These are phyloP conservation scores for Aspergillus conjunctus DNA, from an alignment of 495 filamentous ascomycete genomes.

Conservation along the genomic window DNA sequence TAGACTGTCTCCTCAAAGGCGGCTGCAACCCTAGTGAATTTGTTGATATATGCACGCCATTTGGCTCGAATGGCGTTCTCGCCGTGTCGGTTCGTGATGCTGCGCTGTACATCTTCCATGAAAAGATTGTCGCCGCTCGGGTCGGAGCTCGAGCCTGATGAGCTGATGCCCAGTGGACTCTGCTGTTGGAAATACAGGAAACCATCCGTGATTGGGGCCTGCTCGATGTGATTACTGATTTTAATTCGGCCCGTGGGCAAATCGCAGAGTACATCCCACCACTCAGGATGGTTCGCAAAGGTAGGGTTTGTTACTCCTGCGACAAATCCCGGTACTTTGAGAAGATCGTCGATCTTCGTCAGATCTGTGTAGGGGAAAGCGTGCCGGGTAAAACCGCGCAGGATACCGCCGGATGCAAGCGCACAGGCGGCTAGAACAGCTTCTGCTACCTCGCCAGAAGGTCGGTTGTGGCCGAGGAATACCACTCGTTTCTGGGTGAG, in stretches of 20 bases:
- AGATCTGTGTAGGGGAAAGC: conserved; percentile 98
- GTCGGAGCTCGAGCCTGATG: conserved; percentile 56
- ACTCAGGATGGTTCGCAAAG: conserved; percentile 91
- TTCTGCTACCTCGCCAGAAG: conserved; percentile 92
- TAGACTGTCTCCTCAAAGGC: conserved; percentile 96
- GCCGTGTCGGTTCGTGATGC: conserved; percentile 82
- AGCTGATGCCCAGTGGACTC: conserved; percentile 56
- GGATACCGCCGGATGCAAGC: conserved; percentile 89
- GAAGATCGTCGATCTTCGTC: conserved; percentile 94
- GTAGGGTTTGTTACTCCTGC: conserved; percentile 97
- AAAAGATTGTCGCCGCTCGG: conserved; percentile 88
- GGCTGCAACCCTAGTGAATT: conserved; percentile 88
- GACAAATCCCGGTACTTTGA: conserved; percentile 96
- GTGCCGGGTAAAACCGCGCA: conserved; percentile 93
- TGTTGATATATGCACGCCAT: conserved; percentile 86
- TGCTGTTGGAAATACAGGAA: conserved; percentile 84
- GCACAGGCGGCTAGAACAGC: conserved; percentile 93
- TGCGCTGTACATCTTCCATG: conserved; percentile 80
- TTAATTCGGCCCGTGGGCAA: conserved; percentile 89
- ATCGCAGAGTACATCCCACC: conserved; percentile 98
- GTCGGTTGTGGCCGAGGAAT: conserved; percentile 92
- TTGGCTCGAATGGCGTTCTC: conserved; percentile 88
- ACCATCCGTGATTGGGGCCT: conserved; percentile 76
- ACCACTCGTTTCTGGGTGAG: conserved; percentile 96
- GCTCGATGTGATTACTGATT: conserved; percentile 81